phyloP scores from a whole-genome alignment of 495 filamentous ascomycete genomes.

The Neurospora terricola region DNA sequence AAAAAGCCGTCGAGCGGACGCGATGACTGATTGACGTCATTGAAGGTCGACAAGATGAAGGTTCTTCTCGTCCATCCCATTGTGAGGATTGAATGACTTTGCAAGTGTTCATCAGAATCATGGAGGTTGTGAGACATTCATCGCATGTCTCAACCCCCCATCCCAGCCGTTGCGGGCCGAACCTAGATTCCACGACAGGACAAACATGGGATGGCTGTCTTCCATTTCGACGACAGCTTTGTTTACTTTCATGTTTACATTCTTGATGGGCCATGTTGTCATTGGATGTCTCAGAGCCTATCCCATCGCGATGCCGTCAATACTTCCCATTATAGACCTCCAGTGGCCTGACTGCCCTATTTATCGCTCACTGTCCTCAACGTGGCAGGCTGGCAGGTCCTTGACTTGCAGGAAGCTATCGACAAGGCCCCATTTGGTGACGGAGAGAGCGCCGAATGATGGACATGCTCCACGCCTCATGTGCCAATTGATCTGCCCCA shows the following conservation, averaged over 20 bases:
- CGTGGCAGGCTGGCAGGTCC: neutral
- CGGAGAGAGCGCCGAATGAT: neutral
- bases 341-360: neutral
- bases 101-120: neutral
- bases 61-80: neutral
- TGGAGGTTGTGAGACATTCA: neutral
- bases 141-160: neutral
- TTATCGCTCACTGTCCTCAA: neutral
- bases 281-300: neutral
- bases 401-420: neutral
- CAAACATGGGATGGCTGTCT: neutral
- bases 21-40: neutral
- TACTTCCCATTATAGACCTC: neutral
- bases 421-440: neutral
- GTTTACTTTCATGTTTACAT: neutral
- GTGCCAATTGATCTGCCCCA: neutral
- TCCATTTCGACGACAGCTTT: neutral
- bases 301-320: neutral
- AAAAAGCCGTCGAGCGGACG: no score
- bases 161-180: neutral
- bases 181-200: neutral
- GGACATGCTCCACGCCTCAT: neutral
- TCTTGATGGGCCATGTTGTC: neutral
- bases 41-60: neutral
- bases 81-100: neutral